Evolutionary conservation across 805 yeast species (phyloP).

Genomic region (Komagataella ulmi): DNA sequence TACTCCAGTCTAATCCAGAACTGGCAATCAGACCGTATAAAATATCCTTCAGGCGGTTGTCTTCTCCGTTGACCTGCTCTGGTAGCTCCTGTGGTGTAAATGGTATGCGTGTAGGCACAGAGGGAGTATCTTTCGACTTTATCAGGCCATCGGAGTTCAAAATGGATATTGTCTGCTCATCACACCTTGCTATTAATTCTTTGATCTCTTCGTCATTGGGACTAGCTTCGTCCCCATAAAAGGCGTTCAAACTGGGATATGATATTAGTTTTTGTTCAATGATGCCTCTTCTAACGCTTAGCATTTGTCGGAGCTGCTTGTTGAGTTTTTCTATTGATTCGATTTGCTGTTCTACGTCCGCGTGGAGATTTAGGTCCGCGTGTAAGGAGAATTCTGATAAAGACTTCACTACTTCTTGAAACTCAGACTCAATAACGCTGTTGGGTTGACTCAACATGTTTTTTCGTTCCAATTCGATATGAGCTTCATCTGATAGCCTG

Average conservation of each 20-base stretch:
- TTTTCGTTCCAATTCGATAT: neutral
- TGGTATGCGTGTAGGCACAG: neutral
- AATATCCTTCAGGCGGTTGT: neutral
- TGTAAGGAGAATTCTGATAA: neutral
- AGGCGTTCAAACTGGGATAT: neutral
- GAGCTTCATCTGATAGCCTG: neutral
- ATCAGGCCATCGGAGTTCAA: neutral
- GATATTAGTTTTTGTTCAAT: neutral
- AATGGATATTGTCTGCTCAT: neutral
- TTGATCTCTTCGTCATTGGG: neutral
- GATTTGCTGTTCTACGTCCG: neutral
- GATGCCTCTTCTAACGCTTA: neutral
- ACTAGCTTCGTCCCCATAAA: neutral
- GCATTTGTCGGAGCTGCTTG: neutral
- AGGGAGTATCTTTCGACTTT: neutral
- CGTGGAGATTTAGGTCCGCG: neutral
- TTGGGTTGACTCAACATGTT: neutral
- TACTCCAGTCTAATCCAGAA: neutral
- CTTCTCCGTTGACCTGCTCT: neutral
- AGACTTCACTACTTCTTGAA: neutral
- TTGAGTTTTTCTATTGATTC: neutral
- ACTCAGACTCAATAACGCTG: neutral
- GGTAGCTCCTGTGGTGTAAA: neutral
- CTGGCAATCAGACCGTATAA: neutral
- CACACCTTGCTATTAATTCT: neutral